These are phyloP conservation scores for Phialocephala sp. DNA, from an alignment of 2,329 filamentous ascomycete genomes.

Conservation along the genomic window DNA sequence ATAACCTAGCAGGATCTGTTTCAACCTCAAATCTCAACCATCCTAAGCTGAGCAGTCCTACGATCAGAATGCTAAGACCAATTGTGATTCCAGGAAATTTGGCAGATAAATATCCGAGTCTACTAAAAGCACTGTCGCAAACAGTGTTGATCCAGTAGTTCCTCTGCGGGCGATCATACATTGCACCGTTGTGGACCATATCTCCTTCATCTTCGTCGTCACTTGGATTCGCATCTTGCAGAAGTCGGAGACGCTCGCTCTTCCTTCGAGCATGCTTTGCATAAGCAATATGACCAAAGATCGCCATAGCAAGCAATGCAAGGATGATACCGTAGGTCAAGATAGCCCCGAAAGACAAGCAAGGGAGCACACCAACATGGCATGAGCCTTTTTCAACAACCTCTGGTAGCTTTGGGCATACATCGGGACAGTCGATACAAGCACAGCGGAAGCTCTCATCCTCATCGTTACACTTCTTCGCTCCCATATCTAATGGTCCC, in stretches of 20 bases:
- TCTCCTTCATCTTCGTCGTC: conserved; percentile 96
- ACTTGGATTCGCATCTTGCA: conserved; percentile 82
- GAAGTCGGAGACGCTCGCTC: conserved; percentile 80
- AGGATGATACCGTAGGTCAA: conserved; percentile 82
- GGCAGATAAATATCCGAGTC: conserved; percentile 80
- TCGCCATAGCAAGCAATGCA: conserved; percentile 65
- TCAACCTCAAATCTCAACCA: conserved; percentile 92
- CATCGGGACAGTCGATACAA: conserved; percentile 87
- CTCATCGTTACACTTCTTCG: conserved; percentile 88
- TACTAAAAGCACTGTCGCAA: conserved; percentile 80
- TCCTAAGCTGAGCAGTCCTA: conserved; percentile 81
- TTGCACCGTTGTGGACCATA: conserved; percentile 74
- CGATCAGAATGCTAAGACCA: conserved; percentile 71
- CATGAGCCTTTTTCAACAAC: conserved; percentile 75
- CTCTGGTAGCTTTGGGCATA: conserved; percentile 82
- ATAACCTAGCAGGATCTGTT: conserved; percentile 85
- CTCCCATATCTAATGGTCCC: conserved; percentile 70
- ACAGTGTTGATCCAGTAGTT: conserved; percentile 84
- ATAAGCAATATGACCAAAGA: conserved; percentile 78
- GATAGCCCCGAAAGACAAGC: conserved; percentile 91
- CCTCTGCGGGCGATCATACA: conserved; percentile 78
- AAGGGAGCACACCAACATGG: conserved; percentile 86
- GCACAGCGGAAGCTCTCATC: conserved; percentile 88
- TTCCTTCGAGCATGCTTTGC: conserved; percentile 74
- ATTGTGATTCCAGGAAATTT: conserved; percentile 88